Evolutionary conservation across 192 early-diverging fungal species (phyloP).

Genomic region (Coemansia sp.): DNA sequence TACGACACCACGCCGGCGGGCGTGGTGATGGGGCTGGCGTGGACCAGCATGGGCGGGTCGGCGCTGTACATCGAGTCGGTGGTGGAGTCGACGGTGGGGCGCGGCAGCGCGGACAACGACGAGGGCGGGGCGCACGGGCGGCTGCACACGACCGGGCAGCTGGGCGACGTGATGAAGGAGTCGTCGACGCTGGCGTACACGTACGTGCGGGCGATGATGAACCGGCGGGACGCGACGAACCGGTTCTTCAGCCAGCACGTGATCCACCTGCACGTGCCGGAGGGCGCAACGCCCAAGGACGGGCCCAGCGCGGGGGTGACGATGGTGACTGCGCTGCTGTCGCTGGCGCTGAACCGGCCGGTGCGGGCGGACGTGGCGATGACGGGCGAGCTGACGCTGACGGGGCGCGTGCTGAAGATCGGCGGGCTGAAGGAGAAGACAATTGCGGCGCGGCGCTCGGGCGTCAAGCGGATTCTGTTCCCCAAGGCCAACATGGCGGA

Average conservation of each 20-base stretch:
- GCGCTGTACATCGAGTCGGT: constrained; percentile 95
- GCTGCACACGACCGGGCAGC: constrained; percentile 87
- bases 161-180: constrained; percentile 99
- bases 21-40: constrained; percentile 97
- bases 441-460: constrained; percentile 92
- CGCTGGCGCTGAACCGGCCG: constrained; percentile 78
- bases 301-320: constrained; percentile 94
- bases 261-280: constrained; percentile 95
- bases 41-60: constrained; percentile 95
- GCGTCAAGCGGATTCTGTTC: constrained; percentile 85
- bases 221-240: constrained; percentile 72
- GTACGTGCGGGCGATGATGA: constrained; percentile 82
- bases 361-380: constrained; percentile 83
- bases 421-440: constrained; percentile 97
- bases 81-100: constrained; percentile 56
- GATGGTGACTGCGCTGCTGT: constrained; percentile 92
- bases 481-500: constrained; percentile 85
- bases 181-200: constrained; percentile 94
- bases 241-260: constrained; percentile 86
- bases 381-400: constrained; percentile 98
- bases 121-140: constrained; percentile 33
- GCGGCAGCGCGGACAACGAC: constrained; percentile 21
- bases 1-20: constrained; percentile 89
- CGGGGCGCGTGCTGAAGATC: constrained; percentile 95
- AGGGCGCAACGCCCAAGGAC: constrained; percentile 97